Base-by-base conservation (phyloP, 495 filamentous ascomycete genomes). In the Aspergillus nanangensis region DNA sequence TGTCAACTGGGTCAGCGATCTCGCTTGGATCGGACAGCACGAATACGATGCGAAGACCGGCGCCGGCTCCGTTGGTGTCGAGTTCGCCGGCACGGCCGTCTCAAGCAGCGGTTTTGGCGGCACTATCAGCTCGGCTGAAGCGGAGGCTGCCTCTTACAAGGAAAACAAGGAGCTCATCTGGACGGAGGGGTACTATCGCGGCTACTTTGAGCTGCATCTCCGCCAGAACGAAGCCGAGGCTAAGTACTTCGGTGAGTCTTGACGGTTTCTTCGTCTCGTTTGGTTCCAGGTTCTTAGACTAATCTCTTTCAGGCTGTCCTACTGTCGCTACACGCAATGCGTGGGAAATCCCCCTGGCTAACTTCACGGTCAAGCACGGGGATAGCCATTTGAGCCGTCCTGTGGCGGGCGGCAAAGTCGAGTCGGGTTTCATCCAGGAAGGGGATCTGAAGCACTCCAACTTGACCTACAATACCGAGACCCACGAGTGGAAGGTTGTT, bases 171-270 rank as follows among this genome's bases (percentile, higher is more conserved):
- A 81, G 53, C 67, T 87, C 45, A 79, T 83, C 58, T 87, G 83
- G 82, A 75, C 80, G 50, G 83, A 86, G 48, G 60, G 78, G 31
- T 86, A 79, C 54, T 87, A 87, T 54, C 69, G 82, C 21, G 83
- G 79, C 1, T 82, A 81, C 43, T 85, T 78, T 53, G 73, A 80
- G 27, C 57, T 84, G 5, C 62, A 69, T 40, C 49, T 82, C 5
- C 60, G 55, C 15, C 70, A 75, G 50, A 61, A 73, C 27, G 61
- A 67, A 23, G 48, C 36, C 8, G 45, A 50, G 21, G 50, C 50
- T 3, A 14, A 25, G 27, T 52, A 47, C 19, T 52, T 52, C 15
- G 44, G 50, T 50, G 21, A 15, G 40, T 38, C 25, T 29, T 29
- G 5, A 11, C 25, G 7, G 25, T 7, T 29, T 29, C 11, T 29